Percentiles rank a stretch among this genome's conserved stretches.
These are phyloP conservation scores for Lunularia cruciata DNA, from an alignment of 225 moss, liverwort and hornwort species.

Conservation along the genomic window DNA sequence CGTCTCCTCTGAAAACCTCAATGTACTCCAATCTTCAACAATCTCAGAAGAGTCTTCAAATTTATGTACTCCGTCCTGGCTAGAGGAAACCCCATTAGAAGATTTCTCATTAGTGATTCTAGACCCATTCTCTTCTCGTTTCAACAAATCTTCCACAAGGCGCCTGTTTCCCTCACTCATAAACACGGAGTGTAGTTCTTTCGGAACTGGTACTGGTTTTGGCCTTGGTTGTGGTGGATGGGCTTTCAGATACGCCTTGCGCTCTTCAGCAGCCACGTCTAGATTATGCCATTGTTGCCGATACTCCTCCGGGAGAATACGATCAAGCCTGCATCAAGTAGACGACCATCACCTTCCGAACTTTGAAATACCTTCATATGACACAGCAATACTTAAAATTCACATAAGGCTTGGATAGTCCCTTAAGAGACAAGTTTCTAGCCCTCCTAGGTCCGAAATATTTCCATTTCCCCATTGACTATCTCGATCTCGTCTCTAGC, in stretches of 20 bases:
- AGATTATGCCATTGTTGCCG: slow-evolving; percentile 63
- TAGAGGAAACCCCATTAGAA: slow-evolving; percentile 26
- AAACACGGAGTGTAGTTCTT: slow-evolving; percentile 73
- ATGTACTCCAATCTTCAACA: slow-evolving; percentile 10
- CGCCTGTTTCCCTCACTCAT: slow-evolving; percentile 88
- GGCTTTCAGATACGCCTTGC: slow-evolving; percentile 61
- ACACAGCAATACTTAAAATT: no score
- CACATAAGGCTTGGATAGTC: no score
- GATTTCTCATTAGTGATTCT: neutral
- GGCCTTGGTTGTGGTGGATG: slow-evolving; percentile 64
- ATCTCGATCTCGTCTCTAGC: no score
- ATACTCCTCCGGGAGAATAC: slow-evolving; percentile 71
- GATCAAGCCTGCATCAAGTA: slow-evolving; percentile 54
- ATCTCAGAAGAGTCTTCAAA: slow-evolving; percentile 19
- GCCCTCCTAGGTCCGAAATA: no score
- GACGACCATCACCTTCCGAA: neutral
- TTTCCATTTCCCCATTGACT: no score
- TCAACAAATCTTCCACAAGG: slow-evolving; percentile 72
- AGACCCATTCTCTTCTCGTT: slow-evolving; percentile 37
- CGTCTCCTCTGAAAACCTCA: slow-evolving; percentile 5
- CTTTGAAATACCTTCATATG: neutral
- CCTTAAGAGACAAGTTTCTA: no score
- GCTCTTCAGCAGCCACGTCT: slow-evolving; percentile 61
- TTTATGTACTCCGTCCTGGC: slow-evolving; percentile 9
- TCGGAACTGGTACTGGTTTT: slow-evolving; percentile 52